Evolutionary conservation across 805 yeast genomes (phyloP), one percentile per base, ranked within the genome.

Genomic region (Scheffersomyces spartinae): DNA sequence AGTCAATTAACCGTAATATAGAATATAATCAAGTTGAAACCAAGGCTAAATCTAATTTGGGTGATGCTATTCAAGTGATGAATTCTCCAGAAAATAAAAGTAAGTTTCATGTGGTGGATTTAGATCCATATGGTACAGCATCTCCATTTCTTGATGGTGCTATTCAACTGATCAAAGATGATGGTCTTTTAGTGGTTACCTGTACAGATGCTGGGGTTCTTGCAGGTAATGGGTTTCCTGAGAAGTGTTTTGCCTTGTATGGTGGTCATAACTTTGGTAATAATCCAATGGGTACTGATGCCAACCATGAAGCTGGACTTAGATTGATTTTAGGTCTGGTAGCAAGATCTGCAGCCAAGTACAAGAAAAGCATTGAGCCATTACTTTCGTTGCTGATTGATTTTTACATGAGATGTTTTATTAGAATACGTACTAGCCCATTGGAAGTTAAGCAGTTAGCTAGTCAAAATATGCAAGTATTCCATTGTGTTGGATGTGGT

Each of bases 121-220:
- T 91, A 26, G 99, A 91, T 51, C 99, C 99, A 0, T 91, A 91
- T 46, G 99, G 99, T 16, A 79, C 96, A 0, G 98, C 95, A 0
- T 72, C 95, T 0, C 98, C 98, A 6, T 91, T 91, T 47, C 64
- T 91, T 15, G 98, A 91, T 48, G 73, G 91, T 17, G 96, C 97
- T 0, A 61, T 91, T 17, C 94, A 84, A 42, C 60, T 77, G 17
- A 68, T 86, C n/a, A 69, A 68, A 25, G 85, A 86, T 38, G 86
- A 77, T 29, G 99, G 97, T 1, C 43, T 91, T 21, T 52, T 91
- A 36, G 57, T 91, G 26, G 88, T 91, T 3, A 91, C 99, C 0
- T 91, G 98, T 49, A 91, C 99, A 0, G 99, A 91, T 55, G 66
- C 93, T 9, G 94, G 94, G 1, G 95, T 91, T 1, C 62, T 91